Percentiles rank a stretch among this genome's conserved stretches.
Evolutionary conservation across 805 yeast genomes (phyloP).

Genomic region (Starmerella vaccinii): DNA sequence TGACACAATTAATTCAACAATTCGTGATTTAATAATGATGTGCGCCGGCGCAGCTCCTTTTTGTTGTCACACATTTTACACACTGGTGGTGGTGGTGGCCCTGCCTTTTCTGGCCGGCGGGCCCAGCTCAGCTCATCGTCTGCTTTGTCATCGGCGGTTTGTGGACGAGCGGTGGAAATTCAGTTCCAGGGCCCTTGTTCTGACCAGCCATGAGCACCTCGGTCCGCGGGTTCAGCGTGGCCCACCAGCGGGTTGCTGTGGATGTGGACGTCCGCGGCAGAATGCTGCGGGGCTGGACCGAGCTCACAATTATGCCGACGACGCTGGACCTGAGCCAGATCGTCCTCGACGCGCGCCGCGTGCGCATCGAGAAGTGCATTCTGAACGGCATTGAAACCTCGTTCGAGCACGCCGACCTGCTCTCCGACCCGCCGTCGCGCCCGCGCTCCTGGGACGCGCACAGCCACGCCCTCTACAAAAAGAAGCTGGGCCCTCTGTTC

Average conservation of each 20-base stretch:
- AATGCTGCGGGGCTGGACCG: slow-evolving; percentile 62
- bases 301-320: slow-evolving; percentile 67
- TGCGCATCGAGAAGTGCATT: slow-evolving; percentile 45
- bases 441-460: slow-evolving; percentile 26
- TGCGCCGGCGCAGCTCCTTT: no score
- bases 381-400: slow-evolving; percentile 53
- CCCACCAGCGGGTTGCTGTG: slow-evolving; percentile 71
- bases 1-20: no score
- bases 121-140: no score
- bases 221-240: slow-evolving; percentile 46
- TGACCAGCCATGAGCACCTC: slow-evolving; percentile 8
- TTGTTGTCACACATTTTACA: no score
- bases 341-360: slow-evolving; percentile 69
- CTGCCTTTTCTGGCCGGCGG: neutral
- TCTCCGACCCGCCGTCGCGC: slow-evolving; percentile 32
- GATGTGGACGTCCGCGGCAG: slow-evolving; percentile 67
- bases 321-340: slow-evolving; percentile 48
- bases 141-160: slow-evolving; percentile 2
- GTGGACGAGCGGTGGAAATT: neutral
- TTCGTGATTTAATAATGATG: no score
- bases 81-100: no score
- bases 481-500: slow-evolving; percentile 27
- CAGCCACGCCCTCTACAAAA: slow-evolving; percentile 22
- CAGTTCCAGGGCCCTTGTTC: neutral
- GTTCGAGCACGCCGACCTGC: slow-evolving; percentile 47